phyloP scores from a whole-genome alignment of 345 rosid species.

The Populus davidiana region DNA sequence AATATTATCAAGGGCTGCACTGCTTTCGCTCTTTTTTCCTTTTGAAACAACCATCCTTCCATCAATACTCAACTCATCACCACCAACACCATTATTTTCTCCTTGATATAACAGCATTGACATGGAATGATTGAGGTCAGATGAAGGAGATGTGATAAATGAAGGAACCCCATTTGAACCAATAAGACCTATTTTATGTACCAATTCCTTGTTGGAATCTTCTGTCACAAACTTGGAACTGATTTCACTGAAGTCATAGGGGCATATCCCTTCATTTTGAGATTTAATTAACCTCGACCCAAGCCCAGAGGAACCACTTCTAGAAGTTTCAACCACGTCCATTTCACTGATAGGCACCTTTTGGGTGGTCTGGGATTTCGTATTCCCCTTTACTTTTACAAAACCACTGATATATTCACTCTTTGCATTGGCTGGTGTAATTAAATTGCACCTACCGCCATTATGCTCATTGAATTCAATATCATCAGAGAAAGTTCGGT shows the following conservation, averaged over 20 bases:
- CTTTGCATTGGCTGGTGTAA: conserved; percentile 40
- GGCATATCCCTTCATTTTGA: conserved; percentile 57
- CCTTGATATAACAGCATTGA: conserved; percentile 33
- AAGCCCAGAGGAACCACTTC: conserved; percentile 35
- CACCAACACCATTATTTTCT: conserved; percentile 30
- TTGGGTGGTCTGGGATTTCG: conserved; percentile 26
- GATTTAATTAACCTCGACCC: conserved; percentile 55
- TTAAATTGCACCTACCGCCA: conserved; percentile 53
- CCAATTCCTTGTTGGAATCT: conserved; percentile 80
- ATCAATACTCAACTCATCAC: conserved; percentile 29
- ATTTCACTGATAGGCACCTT: conserved; percentile 34
- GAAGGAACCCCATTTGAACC: conserved; percentile 72
- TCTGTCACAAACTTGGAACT: conserved; percentile 70
- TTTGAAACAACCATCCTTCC: conserved; percentile 18
- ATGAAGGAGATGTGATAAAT: conserved; percentile 50
- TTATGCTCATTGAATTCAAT: conserved; percentile 58
- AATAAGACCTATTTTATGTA: conserved; percentile 77
- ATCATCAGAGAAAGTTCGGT: conserved; percentile 55
- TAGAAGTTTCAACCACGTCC: conserved; percentile 35
- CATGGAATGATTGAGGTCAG: conserved; percentile 49
- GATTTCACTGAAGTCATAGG: conserved; percentile 64
- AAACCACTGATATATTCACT: conserved; percentile 40
- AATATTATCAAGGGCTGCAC: conserved; percentile 27
- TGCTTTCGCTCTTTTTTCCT: conserved; percentile 33
- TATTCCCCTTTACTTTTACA: conserved; percentile 42